Evolutionary conservation across 345 rosid genomes (phyloP), one percentile per base, ranked within the genome.

Genomic region (Rhodomyrtus tomentosa): DNA sequence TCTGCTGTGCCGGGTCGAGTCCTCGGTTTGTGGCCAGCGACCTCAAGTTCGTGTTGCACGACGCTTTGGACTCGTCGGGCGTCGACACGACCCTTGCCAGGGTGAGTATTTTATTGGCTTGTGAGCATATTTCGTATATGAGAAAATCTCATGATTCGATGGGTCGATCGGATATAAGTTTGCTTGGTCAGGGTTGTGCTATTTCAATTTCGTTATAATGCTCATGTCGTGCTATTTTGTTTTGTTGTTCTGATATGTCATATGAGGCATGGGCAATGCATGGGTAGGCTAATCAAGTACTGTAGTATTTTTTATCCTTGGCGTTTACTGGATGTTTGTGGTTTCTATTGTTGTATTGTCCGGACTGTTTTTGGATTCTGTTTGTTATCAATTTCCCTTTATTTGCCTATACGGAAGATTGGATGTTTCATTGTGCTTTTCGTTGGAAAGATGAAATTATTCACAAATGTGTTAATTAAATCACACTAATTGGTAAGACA

Each of bases 41-140:
- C 50, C 86, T 85, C 87, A 84, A 88, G 80, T 87, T 90, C 8
- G 83, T 52, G 56, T 52, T 91, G 58, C 92, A 88, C 81, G 90
- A 87, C 42, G 92, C 89, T n/a, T 56, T 91, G 84, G 91, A 91
- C 74, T 84, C 87, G 59, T 58, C 74, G 36, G 91, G 91, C 79
- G 79, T 85, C 79, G 88, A 90, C 84, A 85, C 92, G n/a, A 24
- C 87, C 25, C 89, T 85, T 62, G 91, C 93, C 45, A 89, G 91
- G 68, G 93, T 90, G 84, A 48, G 36, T 81, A 15, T 16, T 38
- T 38, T 40, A 32, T 4, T 10, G 76, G 24, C 76, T 8, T 10
- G 21, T 0, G 74, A 29, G 40, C 74, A 7, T 62, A 2, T 40
- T 32, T 62, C 32, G 36, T 62, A 22, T 32, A 9, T 68, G 76